Evolutionary conservation across 306 rosid genomes (phyloP).

Genomic region (Potentilla sterilis): DNA sequence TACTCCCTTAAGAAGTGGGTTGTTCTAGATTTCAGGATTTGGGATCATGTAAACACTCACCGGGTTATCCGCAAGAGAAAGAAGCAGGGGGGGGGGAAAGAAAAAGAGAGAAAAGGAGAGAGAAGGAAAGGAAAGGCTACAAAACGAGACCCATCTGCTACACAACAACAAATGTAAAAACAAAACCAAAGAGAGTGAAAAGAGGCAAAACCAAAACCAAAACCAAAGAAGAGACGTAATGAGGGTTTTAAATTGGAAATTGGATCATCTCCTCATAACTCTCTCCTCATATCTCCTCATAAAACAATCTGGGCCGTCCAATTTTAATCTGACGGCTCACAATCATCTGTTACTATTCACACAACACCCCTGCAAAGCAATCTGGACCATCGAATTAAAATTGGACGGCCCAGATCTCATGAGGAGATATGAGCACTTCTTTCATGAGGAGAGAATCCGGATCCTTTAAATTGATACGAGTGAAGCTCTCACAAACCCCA

Average conservation of each 20-base stretch:
- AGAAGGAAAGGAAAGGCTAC: conserved; percentile 22
- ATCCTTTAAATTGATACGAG: background rate
- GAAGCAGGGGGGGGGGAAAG: conserved; percentile 32
- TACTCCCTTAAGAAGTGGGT: conserved; percentile 39
- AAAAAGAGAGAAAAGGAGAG: background rate
- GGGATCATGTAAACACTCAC: conserved; percentile 46
- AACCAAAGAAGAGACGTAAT: background rate
- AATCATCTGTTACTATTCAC: too few species aligned
- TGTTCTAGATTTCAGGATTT: conserved; percentile 22
- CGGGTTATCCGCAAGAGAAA: conserved; percentile 51
- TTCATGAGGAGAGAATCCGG: too few species aligned
- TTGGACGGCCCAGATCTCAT: too few species aligned
- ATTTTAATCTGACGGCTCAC: too few species aligned
- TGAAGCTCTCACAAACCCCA: background rate
- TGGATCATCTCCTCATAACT: too few species aligned
- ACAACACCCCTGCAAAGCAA: too few species aligned
- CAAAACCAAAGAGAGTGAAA: conserved; percentile 21
- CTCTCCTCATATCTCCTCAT: too few species aligned
- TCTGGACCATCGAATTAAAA: too few species aligned
- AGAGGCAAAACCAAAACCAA: conserved; percentile 8
- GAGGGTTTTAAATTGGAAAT: background rate
- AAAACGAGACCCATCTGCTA: conserved; percentile 38
- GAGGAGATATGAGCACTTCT: too few species aligned
- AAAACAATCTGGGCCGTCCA: too few species aligned
- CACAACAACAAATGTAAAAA: conserved; percentile 39